Evolutionary conservation across 352 stramenopile genomes (phyloP).

Genomic region (Globisporangium lucens): DNA sequence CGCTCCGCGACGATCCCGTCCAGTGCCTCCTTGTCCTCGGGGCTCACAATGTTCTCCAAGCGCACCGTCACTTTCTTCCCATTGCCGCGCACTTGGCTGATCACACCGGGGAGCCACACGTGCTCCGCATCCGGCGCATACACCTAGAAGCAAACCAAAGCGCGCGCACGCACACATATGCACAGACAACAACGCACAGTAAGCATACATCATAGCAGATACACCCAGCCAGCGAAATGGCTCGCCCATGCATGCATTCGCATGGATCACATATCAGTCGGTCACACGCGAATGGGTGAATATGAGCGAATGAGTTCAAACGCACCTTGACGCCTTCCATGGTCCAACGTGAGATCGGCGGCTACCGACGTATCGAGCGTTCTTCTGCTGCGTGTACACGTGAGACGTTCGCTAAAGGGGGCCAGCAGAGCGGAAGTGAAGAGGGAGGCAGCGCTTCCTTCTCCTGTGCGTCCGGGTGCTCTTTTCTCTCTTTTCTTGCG

Average conservation of each 20-base stretch:
- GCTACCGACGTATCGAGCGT: background rate
- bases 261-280: background rate
- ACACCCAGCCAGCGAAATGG: background rate
- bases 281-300: background rate
- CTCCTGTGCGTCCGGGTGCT: background rate
- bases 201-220: background rate
- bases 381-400: background rate
- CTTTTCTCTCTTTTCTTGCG: conserved; percentile 6
- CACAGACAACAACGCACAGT: background rate
- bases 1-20: conserved; percentile 39
- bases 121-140: conserved; percentile 73
- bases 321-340: conserved; percentile 68
- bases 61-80: conserved; percentile 58
- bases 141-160: conserved; percentile 36
- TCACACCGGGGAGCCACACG: conserved; percentile 76
- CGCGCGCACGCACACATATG: background rate
- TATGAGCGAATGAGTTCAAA: background rate
- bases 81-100: conserved; percentile 42
- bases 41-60: conserved; percentile 61
- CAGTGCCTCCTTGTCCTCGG: conserved; percentile 36
- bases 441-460: background rate
- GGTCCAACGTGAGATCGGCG: conserved; percentile 3
- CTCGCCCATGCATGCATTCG: background rate
- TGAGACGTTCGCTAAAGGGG: background rate
- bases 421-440: background rate